A percentile compares a stretch with the other conserved stretches of the same genome.
These are phyloP conservation scores for Globisporangium sylvaticum DNA, from an alignment of 352 stramenopile genomes.

Conservation along the genomic window DNA sequence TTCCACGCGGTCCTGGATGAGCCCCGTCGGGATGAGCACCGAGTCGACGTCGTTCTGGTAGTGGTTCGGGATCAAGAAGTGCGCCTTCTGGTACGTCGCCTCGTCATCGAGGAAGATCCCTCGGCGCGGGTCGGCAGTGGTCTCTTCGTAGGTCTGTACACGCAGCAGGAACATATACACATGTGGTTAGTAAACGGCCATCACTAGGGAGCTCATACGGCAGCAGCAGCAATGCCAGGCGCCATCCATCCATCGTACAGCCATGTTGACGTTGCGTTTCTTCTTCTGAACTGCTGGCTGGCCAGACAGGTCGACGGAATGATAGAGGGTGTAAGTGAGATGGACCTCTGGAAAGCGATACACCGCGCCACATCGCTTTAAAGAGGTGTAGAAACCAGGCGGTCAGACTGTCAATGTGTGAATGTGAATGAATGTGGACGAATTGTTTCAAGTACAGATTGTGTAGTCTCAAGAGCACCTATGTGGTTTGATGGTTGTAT, in stretches of 20 bases:
- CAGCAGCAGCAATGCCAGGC: not conserved
- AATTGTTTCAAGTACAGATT: not conserved
- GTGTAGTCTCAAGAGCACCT: not conserved
- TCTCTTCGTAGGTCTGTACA: constrained; percentile 9
- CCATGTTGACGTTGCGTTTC: constrained; percentile 1
- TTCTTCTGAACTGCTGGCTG: constrained; percentile 2
- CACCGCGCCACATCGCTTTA: not conserved
- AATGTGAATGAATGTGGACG: not conserved
- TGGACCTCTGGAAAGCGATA: not conserved
- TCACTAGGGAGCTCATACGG: too few species aligned
- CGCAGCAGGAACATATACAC: not conserved
- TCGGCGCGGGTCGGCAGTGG: constrained; percentile 28
- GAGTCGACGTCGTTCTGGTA: constrained; percentile 78
- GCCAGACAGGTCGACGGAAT: not conserved
- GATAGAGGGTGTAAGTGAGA: not conserved
- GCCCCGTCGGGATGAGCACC: constrained; percentile 87
- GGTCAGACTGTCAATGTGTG: not conserved
- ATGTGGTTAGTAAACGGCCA: not conserved
- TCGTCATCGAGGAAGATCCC: constrained; percentile 64
- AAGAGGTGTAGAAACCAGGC: not conserved
- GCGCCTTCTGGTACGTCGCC: constrained; percentile 56
- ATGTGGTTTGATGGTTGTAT: too few species aligned
- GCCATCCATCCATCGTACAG: not conserved
- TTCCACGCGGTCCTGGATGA: constrained; percentile 90
- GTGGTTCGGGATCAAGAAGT: constrained; percentile 81